Evolutionary conservation across 2,329 filamentous ascomycete genomes (phyloP), one percentile per base, ranked within the genome.

Genomic region (Pseudopyrenochaeta lycopersici): DNA sequence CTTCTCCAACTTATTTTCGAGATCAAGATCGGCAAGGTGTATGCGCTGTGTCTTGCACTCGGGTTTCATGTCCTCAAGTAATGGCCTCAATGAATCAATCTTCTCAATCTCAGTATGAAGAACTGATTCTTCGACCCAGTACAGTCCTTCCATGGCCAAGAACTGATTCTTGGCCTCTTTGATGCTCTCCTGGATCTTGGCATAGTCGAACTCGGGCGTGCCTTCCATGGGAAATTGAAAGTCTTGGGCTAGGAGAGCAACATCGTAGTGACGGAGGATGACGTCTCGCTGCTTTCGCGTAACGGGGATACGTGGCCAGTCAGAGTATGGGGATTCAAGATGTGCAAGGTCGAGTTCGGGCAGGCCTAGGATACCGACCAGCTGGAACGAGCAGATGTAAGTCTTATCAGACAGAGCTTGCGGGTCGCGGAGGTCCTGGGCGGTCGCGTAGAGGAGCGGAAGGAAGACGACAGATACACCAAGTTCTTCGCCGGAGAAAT

Each of bases 321-420:
- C 61, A 9, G 54, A 69, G 40, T 74, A 74, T 1, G 73, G 73
- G 11, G 63, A 48, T 9, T 64, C 57, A n/a, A 75, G 65, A 15
- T 62, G 60, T 17, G 69, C 63, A 10, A 77, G 64, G 46, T 77
- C 75, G 7, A 76, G 73, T 46, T 77, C 74, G 5, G 73, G 67
- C 6, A 78, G 66, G 9, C 75, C 75, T 7, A 78, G 75, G 36
- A 78, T 74, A 36, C 76, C 76, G 1, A 73, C 74, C 7, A 69
- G 63, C 53, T 77, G 75, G 54, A 76, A 77, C 5, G 72, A 75
- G 56, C 73, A 68, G 47, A 77, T 68, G 55, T 76, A 77, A 1
- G 65, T 64, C 49, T 71, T 71, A 30, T 53, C 48, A 10, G 54
- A 46, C 31, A 54, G 41, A 15, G 68, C 62, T 9, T 63, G 56